Percentiles rank a stretch among this genome's conserved stretches.
Conservation (phyloP, 1,139 yeast species). For the Saccharomycopsis hybrid region DNA sequence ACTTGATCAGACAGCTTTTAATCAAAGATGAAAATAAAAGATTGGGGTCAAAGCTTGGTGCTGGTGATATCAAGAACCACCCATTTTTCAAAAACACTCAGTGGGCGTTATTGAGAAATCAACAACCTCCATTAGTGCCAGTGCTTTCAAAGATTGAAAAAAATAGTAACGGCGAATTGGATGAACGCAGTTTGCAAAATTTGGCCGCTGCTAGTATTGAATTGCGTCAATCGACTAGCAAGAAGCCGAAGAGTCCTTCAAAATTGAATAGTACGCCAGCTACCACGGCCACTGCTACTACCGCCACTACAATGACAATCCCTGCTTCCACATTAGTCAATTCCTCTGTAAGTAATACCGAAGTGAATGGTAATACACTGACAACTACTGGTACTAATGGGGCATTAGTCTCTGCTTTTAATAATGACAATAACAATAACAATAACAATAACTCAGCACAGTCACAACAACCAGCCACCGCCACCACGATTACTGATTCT, state of each 20-base stretch:
- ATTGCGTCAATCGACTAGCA: slow-evolving; percentile 6
- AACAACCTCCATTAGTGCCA: slow-evolving; percentile 93
- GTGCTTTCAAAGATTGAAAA: slow-evolving; percentile 53
- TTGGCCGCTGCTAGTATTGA: slow-evolving; percentile 22
- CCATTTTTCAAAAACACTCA: slow-evolving; percentile 84
- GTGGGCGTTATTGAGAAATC: slow-evolving; percentile 92
- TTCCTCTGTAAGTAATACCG: not conserved
- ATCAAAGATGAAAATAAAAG: slow-evolving; percentile 86
- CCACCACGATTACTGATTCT: slow-evolving; percentile 24
- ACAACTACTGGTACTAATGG: not conserved
- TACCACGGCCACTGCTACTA: slow-evolving; percentile 17
- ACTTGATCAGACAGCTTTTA: slow-evolving; percentile 68
- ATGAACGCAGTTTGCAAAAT: slow-evolving; percentile 18
- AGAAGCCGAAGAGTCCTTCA: slow-evolving; percentile 16
- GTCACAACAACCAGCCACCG: too few species aligned
- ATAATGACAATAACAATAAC: slow-evolving; percentile 36
- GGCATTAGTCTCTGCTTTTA: slow-evolving; percentile 24
- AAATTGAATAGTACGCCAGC: slow-evolving; percentile 20
- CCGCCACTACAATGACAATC: not conserved
- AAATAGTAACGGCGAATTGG: slow-evolving; percentile 22
- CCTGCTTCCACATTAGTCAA: not conserved
- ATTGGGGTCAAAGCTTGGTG: slow-evolving; percentile 87
- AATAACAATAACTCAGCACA: slow-evolving; percentile 29
- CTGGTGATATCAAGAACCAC: slow-evolving; percentile 87
- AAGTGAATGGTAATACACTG: too few species aligned